A percentile compares a stretch with the other conserved stretches of the same genome.
These are phyloP conservation scores for Fusarium secorum DNA, from an alignment of 2,329 filamentous ascomycete species.

Conservation along the genomic window DNA sequence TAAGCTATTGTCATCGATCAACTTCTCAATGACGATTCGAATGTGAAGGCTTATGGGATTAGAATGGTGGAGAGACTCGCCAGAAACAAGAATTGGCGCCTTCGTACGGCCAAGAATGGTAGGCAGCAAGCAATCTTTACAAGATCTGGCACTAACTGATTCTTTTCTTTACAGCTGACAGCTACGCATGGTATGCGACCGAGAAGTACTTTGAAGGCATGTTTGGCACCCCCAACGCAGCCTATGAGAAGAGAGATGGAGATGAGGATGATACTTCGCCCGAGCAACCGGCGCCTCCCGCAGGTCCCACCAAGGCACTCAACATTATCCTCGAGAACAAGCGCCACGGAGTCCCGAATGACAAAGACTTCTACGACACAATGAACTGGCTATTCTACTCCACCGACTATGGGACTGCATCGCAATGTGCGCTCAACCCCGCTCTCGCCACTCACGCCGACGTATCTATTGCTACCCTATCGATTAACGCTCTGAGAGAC, in stretches of 20 bases:
- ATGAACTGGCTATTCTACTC: neutral
- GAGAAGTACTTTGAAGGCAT: neutral
- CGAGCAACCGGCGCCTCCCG: neutral
- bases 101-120: neutral
- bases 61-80: neutral
- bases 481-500: neutral
- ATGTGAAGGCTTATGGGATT: neutral
- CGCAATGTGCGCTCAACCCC: neutral
- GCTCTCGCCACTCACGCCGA: neutral
- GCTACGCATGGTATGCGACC: neutral
- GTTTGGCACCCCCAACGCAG: neutral
- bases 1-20: neutral
- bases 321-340: neutral
- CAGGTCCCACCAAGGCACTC: neutral
- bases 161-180: neutral
- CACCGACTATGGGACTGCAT: neutral
- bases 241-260: neutral
- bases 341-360: neutral
- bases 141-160: neutral
- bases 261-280: neutral
- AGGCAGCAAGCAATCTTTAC: neutral
- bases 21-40: neutral
- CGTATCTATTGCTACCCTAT: neutral
- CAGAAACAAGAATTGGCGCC: neutral
- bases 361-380: neutral